Evolutionary conservation across 345 rosid genomes (phyloP).

Genomic region (Eucalyptus curtisii): DNA sequence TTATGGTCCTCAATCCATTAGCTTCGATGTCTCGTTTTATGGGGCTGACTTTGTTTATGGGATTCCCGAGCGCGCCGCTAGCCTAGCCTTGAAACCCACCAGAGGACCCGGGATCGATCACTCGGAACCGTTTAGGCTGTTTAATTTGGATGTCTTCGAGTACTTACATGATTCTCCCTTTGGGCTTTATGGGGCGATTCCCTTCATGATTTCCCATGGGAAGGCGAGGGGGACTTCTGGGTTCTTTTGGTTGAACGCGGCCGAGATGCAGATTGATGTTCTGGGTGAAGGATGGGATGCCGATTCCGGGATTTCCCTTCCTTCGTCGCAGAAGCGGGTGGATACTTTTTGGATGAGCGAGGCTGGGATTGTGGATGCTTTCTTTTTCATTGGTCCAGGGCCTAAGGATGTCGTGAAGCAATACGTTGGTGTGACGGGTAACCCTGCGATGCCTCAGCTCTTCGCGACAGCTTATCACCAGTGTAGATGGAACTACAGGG

Average conservation of each 20-base stretch:
- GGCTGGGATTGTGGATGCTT: slow-evolving; percentile 92
- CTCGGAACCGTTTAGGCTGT: slow-evolving; percentile 87
- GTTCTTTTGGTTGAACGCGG: slow-evolving; percentile 96
- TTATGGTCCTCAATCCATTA: slow-evolving; percentile 83
- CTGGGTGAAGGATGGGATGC: slow-evolving; percentile 86
- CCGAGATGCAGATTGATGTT: slow-evolving; percentile 99
- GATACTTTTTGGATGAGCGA: slow-evolving; percentile 98
- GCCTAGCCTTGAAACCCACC: slow-evolving; percentile 79
- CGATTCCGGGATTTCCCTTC: slow-evolving; percentile 50
- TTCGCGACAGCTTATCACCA: slow-evolving; percentile 94
- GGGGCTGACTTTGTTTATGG: slow-evolving; percentile 81
- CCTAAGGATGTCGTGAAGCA: slow-evolving; percentile 92
- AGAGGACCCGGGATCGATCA: slow-evolving; percentile 80
- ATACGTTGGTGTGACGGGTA: slow-evolving; percentile 72
- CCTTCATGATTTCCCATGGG: slow-evolving; percentile 87
- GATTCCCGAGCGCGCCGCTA: slow-evolving; percentile 86
- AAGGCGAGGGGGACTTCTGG: slow-evolving; percentile 63
- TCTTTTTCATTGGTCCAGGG: slow-evolving; percentile 82
- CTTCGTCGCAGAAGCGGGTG: slow-evolving; percentile 44
- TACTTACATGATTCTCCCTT: slow-evolving; percentile 84
- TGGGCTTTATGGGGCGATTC: slow-evolving; percentile 91
- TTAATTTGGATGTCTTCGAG: slow-evolving; percentile 93
- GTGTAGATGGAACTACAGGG: slow-evolving; percentile 98
- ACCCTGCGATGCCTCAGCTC: slow-evolving; percentile 82
- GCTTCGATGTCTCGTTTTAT: slow-evolving; percentile 89